A percentile compares a stretch with the other conserved stretches of the same genome.
phyloP scores from a whole-genome alignment of 441 rosid species.

The Daphne laureola region DNA sequence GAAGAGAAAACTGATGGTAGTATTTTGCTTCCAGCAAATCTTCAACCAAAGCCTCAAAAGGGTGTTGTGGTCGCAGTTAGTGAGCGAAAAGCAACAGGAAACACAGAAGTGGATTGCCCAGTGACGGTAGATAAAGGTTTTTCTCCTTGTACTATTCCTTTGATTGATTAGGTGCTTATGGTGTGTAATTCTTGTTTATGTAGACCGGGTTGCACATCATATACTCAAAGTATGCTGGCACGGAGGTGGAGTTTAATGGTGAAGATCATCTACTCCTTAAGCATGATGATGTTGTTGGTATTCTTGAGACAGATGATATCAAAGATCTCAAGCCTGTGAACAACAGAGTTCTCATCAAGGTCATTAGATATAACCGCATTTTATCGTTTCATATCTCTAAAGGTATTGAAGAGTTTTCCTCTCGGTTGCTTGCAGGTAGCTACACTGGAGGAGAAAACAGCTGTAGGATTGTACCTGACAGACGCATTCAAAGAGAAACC shows the following conservation, averaged over 20 bases:
- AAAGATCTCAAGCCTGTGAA: constrained; percentile 91
- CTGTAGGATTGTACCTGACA: constrained; percentile 82
- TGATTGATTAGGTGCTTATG: not conserved
- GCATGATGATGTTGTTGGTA: constrained; percentile 88
- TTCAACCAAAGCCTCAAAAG: constrained; percentile 83
- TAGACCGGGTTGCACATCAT: constrained; percentile 76
- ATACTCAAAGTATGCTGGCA: constrained; percentile 87
- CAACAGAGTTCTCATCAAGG: constrained; percentile 83
- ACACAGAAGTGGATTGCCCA: constrained; percentile 40
- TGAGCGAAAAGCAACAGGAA: constrained; percentile 68
- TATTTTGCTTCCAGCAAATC: constrained; percentile 68
- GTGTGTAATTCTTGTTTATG: constrained; percentile 10
- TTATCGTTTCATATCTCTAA: not conserved
- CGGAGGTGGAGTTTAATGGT: constrained; percentile 77
- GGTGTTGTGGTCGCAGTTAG: constrained; percentile 95
- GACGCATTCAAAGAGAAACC: constrained; percentile 88
- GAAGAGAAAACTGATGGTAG: constrained; percentile 90
- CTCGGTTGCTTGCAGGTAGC: constrained; percentile 47
- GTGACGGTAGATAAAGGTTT: constrained; percentile 41
- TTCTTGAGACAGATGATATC: constrained; percentile 81
- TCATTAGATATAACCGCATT: constrained; percentile 1
- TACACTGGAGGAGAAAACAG: constrained; percentile 82
- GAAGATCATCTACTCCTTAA: constrained; percentile 68
- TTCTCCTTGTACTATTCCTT: not conserved
- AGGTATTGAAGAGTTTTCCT: not conserved